Percentiles rank a stretch among this genome's conserved stretches.
Evolutionary conservation across 306 rosid species (phyloP).

Genomic region (Trifolium dubium): DNA sequence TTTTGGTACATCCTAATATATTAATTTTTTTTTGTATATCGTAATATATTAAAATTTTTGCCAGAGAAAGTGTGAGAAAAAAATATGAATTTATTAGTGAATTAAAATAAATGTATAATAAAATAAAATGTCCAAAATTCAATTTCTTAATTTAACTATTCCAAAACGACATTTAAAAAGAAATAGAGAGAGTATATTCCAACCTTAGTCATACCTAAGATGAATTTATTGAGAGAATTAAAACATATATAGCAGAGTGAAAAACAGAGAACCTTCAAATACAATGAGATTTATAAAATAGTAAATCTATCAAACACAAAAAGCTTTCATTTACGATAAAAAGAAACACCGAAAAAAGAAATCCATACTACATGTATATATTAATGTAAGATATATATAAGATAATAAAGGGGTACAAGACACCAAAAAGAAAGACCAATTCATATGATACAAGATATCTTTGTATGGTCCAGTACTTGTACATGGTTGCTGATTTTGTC

Average conservation of each 20-base stretch:
- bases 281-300: not conserved
- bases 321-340: not conserved
- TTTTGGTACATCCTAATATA: too few species aligned
- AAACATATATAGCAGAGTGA: not conserved
- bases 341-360: not conserved
- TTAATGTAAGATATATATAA: constrained; percentile 25
- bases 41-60: too few species aligned
- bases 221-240: too few species aligned
- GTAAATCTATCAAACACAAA: not conserved
- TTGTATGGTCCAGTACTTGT: constrained; percentile 1
- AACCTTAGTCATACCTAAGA: too few species aligned
- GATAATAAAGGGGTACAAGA: constrained; percentile 37
- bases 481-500: constrained; percentile 25
- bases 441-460: constrained; percentile 14
- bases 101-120: too few species aligned
- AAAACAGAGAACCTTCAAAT: not conserved
- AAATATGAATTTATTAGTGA: too few species aligned
- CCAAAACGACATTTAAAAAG: too few species aligned
- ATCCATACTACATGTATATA: not conserved
- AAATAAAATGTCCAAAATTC: too few species aligned
- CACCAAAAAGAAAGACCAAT: constrained; percentile 52
- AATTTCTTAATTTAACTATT: too few species aligned
- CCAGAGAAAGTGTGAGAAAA: too few species aligned
- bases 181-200: too few species aligned
- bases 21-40: too few species aligned